These are phyloP conservation scores for Caryopteris hybrid DNA, from an alignment of 305 asterid species.

Conservation along the genomic window DNA sequence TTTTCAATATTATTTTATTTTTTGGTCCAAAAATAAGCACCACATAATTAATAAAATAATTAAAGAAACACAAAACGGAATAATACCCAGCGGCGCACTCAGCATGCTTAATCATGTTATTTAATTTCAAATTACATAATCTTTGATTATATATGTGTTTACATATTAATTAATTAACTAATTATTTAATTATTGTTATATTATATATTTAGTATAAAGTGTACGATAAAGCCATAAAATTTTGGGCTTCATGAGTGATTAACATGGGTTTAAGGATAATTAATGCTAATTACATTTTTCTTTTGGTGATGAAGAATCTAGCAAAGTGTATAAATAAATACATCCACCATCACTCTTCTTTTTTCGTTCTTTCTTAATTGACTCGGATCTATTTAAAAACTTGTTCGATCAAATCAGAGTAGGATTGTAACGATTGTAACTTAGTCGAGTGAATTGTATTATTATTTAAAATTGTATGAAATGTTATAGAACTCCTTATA, in stretches of 20 bases:
- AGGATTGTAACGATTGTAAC: no score
- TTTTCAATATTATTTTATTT: not conserved
- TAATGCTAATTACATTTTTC: not conserved
- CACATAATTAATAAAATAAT: slow-evolving; percentile 8
- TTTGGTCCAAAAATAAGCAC: not conserved
- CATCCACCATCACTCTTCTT: not conserved
- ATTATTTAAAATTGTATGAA: no score
- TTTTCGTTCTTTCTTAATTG: no score
- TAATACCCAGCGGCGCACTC: slow-evolving; percentile 19
- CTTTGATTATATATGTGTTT: no score
- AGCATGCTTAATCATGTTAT: slow-evolving; percentile 24
- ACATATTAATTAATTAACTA: no score
- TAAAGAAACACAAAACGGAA: slow-evolving; percentile 11
- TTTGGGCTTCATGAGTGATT: slow-evolving; percentile 3
- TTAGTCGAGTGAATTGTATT: no score
- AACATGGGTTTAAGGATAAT: slow-evolving; percentile 12
- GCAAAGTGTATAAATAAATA: not conserved
- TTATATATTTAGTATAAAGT: not conserved
- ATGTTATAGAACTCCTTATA: no score
- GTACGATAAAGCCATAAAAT: not conserved
- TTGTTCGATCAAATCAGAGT: no score
- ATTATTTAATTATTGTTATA: no score
- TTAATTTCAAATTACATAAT: slow-evolving; percentile 6
- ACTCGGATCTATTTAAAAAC: no score
- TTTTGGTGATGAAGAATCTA: not conserved